phyloP scores from a whole-genome alignment of 2,329 filamentous ascomycete species.

The Aspergillus jensenii region DNA sequence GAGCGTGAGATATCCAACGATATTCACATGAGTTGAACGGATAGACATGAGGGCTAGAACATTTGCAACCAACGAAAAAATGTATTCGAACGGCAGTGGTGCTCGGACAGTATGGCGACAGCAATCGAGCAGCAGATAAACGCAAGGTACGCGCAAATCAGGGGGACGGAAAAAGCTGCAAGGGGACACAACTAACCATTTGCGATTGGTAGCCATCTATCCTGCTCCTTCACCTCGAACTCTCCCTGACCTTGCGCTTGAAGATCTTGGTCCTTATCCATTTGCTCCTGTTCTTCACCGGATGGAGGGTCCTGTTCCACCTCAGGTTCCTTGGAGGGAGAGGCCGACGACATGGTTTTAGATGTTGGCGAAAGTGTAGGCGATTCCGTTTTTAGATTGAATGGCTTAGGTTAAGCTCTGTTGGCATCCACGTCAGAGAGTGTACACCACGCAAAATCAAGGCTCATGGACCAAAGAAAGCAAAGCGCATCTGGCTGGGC shows the following conservation, averaged over 20 bases:
- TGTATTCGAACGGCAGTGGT: slow-evolving; percentile 9
- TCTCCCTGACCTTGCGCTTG: slow-evolving; percentile 77
- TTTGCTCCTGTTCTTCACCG: slow-evolving; percentile 86
- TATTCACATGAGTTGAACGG: not conserved
- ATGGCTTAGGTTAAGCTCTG: slow-evolving; percentile 36
- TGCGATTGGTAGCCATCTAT: slow-evolving; percentile 98
- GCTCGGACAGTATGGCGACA: slow-evolving; percentile 34
- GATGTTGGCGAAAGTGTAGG: slow-evolving; percentile 37
- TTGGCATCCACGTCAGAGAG: slow-evolving; percentile 49
- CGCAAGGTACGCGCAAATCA: slow-evolving; percentile 55
- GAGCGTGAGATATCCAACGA: not conserved
- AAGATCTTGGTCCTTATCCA: slow-evolving; percentile 68
- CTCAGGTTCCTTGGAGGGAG: slow-evolving; percentile 83
- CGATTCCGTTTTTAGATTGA: slow-evolving; percentile 36
- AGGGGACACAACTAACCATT: slow-evolving; percentile 79
- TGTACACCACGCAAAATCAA: slow-evolving; percentile 26
- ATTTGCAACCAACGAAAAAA: slow-evolving; percentile 7
- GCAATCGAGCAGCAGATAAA: slow-evolving; percentile 29
- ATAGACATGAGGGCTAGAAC: not conserved
- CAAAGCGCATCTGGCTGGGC: slow-evolving; percentile 34
- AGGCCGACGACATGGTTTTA: slow-evolving; percentile 94
- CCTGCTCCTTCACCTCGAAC: slow-evolving; percentile 99
- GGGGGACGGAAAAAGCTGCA: slow-evolving; percentile 37
- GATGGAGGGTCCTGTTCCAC: slow-evolving; percentile 91
- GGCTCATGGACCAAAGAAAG: slow-evolving; percentile 24